Base-by-base conservation (phyloP, 163 green algal genomes). In the Coccomyxa subellipsoidea region DNA sequence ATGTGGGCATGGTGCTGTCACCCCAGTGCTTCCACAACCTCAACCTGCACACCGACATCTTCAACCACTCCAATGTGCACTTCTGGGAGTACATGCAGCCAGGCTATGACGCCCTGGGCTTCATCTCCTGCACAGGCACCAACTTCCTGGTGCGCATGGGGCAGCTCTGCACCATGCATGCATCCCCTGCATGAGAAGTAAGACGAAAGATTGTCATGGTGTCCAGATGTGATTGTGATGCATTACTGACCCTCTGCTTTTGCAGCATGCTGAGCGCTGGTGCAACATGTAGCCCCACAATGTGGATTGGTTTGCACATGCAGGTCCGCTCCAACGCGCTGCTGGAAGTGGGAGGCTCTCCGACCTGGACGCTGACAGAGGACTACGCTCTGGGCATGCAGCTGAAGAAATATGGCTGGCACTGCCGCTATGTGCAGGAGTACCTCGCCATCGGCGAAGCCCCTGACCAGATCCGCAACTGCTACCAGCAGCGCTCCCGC, bases 321-420 rank as follows among this genome's bases (percentile, higher is more conserved):
- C 83, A 82, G 73, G 76, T 84, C 25, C 83, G 90, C 29, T 47
- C 84, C 7, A 82, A 66, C 15, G 90, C 90, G 12, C 87, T 93
- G 54, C 71, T 85, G 36, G 84, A 92, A 81, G 85, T 86, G 0
- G 90, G 86, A 54, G 90, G 84, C 59, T 93, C 90, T 36, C 89
- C 89, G 15, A 85, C 87, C 32, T 93, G 86, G 85, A 93, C 89
- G 10, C 85, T 93, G 83, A 93, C 89, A 59, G 89, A 93, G 82
- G 89, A 93, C 83, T 93, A 89, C 83, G 89, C 89, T 25, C 85
- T 93, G 54, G 89, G 89, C 79, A 93, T 93, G 73, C 86, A 93
- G 87, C 82, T 93, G 40, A 93, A 92, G 85, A 89, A 88, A 80
- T 88, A 81, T 29, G 70, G 59, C 31, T 93, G 89, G 89, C 86